Base-by-base conservation (phyloP, 2,329 filamentous ascomycete genomes). In the Rugonectria rugulosa region DNA sequence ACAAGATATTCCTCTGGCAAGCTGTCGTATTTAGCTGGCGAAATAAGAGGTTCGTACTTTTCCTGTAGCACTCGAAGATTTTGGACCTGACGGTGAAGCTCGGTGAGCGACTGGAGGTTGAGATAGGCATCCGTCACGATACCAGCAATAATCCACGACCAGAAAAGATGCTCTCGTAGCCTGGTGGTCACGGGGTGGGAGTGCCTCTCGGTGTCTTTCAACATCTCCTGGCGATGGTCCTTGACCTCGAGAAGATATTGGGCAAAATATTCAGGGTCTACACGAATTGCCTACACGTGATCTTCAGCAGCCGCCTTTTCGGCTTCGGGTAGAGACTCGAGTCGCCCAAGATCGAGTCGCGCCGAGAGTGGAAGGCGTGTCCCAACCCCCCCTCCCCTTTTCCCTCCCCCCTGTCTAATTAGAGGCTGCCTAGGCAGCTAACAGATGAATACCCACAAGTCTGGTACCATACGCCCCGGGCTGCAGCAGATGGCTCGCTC, bases 191-290 rank as follows among this genome's bases (percentile, higher is more conserved):
- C 0, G 0, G 72, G 70, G 31, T 77, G 73, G 2, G 48, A 9
- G 3, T 68, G 51, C 14, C 75, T 75, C 4, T 64, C 21, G 0
- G 51, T 59, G 47, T 83, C 80, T 14, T 67, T 74, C n/a, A 83
- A 15, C 49, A 72, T 67, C 43, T 82, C 77, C 8, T 68, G 66
- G 0, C 76, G 70, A 20, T 86, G 83, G 11, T 84, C 80, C 19
- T 70, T 73, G 24, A 64, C 61, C 1, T 82, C 78, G 8, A 64
- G 58, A 2, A 84, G 37, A 1, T 68, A 50, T 2, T 81, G 72
- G 4, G 73, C 68, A 58, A 87, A 87, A 67, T 86, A 87, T 1
- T 70, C 70, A 0, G 84, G 84, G 63, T 88, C 85, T 61, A 88
- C 84, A 7, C 84, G 76, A 3, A 88, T 69, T 0, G 75, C 63